These are phyloP conservation scores for Penicillium sp. DNA, from an alignment of 2,329 filamentous ascomycete species.

Conservation along the genomic window DNA sequence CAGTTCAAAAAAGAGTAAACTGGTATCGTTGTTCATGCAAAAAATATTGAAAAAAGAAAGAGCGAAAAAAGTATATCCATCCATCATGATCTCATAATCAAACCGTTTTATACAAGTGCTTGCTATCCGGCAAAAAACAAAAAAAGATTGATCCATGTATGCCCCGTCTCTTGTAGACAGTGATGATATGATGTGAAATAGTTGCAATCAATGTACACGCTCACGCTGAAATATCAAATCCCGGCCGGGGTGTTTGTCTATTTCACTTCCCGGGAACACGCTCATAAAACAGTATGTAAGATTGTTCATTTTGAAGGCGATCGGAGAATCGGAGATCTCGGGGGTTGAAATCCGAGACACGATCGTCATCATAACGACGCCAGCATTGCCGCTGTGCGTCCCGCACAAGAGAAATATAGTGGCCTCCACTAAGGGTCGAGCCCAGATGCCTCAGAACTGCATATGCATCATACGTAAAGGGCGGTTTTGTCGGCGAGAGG, in stretches of 20 bases:
- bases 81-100: not conserved
- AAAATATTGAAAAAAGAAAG: not conserved
- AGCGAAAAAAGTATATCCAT: not conserved
- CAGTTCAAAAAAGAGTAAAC: not conserved
- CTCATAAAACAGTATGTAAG: slow-evolving; percentile 64
- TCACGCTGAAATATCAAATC: not conserved
- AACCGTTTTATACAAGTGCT: slow-evolving; percentile 7
- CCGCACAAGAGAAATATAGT: slow-evolving; percentile 72
- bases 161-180: not conserved
- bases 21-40: slow-evolving; percentile 7
- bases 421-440: slow-evolving; percentile 63
- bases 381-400: slow-evolving; percentile 56
- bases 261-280: slow-evolving; percentile 40
- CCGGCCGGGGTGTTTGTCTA: no score
- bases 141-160: not conserved
- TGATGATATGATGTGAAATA: not conserved
- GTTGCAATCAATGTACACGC: not conserved
- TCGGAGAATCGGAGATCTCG: slow-evolving; percentile 46
- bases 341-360: slow-evolving; percentile 55
- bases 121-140: slow-evolving; percentile 6
- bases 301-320: slow-evolving; percentile 58
- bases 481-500: slow-evolving; percentile 46
- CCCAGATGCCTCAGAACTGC: slow-evolving; percentile 78
- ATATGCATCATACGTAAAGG: slow-evolving; percentile 79
- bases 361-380: slow-evolving; percentile 59